Evolutionary conservation across 441 rosid species (phyloP).

Genomic region (Adansonia grandidieri): DNA sequence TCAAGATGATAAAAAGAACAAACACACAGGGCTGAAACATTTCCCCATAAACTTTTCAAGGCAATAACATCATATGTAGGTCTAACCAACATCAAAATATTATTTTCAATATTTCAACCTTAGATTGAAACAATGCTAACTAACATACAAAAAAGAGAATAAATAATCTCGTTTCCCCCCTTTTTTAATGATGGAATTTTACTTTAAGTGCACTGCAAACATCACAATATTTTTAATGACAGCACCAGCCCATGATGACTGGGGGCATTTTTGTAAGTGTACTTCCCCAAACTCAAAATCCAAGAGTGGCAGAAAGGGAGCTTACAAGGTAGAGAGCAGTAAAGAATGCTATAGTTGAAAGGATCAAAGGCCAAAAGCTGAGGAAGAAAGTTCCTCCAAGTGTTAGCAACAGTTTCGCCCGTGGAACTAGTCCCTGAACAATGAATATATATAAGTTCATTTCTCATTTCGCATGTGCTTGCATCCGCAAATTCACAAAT

Average conservation of each 20-base stretch:
- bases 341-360: constrained; percentile 69
- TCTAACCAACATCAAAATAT: neutral
- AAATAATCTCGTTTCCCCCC: too few relatives aligned
- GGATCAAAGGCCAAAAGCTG: constrained; percentile 84
- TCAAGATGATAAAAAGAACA: neutral
- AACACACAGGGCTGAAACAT: neutral
- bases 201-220: neutral
- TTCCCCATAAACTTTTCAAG: neutral
- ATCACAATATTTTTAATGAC: neutral
- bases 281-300: neutral
- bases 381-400: constrained; percentile 93
- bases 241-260: neutral
- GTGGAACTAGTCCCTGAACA: constrained; percentile 90
- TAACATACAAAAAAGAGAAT: neutral
- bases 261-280: neutral
- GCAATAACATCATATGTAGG: neutral
- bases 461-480: neutral
- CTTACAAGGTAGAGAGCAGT: constrained; percentile 81
- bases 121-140: neutral
- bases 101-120: neutral
- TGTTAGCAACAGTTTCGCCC: constrained; percentile 80
- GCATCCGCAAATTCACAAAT: neutral
- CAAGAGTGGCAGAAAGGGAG: constrained; percentile 25
- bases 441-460: constrained; percentile 6
- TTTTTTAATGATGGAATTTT: neutral